These are phyloP conservation scores for Setomelanomma holmii DNA, from an alignment of 2,329 filamentous ascomycete genomes.

Conservation along the genomic window DNA sequence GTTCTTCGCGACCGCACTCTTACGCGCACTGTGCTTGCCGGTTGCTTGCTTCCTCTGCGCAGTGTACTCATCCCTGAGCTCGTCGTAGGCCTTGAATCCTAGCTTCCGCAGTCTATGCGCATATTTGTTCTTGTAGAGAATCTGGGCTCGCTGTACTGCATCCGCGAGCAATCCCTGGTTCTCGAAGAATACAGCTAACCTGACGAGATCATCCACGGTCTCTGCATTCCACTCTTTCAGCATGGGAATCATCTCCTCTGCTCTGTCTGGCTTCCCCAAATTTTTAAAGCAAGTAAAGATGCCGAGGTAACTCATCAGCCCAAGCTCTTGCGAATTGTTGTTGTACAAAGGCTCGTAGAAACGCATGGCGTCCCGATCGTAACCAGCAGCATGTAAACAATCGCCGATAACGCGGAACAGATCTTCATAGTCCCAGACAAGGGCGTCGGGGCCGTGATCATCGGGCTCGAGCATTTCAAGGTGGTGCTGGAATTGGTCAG, in stretches of 20 bases:
- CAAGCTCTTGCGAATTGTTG: constrained; percentile 31
- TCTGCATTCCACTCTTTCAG: constrained; percentile 75
- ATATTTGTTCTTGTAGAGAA: constrained; percentile 74
- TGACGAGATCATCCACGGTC: constrained; percentile 77
- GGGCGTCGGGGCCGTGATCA: constrained; percentile 58
- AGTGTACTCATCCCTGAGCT: constrained; percentile 36
- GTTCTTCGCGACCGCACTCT: constrained; percentile 35
- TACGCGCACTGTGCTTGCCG: constrained; percentile 37
- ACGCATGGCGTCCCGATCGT: constrained; percentile 63
- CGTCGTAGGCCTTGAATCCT: constrained; percentile 38
- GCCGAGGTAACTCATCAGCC: constrained; percentile 39
- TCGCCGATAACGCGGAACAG: constrained; percentile 77
- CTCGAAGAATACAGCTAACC: constrained; percentile 86
- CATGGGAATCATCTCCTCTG: constrained; percentile 78
- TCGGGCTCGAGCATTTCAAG: constrained; percentile 72
- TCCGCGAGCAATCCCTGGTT: constrained; percentile 67
- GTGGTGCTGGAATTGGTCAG: constrained; percentile 42
- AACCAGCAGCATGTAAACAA: constrained; percentile 59
- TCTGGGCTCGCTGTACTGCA: constrained; percentile 57
- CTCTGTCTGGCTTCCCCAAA: constrained; percentile 68
- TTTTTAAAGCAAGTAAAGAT: constrained; percentile 70
- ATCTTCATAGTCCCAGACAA: constrained; percentile 73
- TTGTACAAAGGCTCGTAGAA: constrained; percentile 61
- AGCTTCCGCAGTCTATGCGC: constrained; percentile 54
- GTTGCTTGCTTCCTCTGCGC: constrained; percentile 33